Evolutionary conservation across 208 protist genomes (phyloP).

Genomic region (Leptomonas seymouri): DNA sequence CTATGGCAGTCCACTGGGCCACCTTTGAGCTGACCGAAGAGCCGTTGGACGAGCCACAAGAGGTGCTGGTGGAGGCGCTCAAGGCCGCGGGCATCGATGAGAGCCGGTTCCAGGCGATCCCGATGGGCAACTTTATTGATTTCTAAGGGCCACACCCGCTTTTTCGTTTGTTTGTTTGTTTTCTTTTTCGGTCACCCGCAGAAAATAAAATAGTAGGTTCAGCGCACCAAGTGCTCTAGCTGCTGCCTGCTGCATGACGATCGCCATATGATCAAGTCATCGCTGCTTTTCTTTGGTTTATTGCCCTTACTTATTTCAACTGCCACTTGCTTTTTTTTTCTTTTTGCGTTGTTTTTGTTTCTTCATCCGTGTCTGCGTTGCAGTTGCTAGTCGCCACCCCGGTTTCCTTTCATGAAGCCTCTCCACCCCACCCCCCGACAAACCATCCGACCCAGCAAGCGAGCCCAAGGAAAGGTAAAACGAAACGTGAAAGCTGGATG

Average conservation of each 20-base stretch:
- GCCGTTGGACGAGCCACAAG: slow-evolving; percentile 73
- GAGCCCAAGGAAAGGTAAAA: too few relatives aligned
- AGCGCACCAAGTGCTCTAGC: too few relatives aligned
- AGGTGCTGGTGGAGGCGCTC: slow-evolving; percentile 37
- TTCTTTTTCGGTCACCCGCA: not conserved
- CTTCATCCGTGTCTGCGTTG: not conserved
- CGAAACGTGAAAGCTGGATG: too few relatives aligned
- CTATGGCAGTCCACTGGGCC: slow-evolving; percentile 83
- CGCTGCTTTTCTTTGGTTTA: not conserved
- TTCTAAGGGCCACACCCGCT: slow-evolving; percentile 23
- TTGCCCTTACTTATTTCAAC: not conserved
- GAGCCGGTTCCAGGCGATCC: slow-evolving; percentile 37
- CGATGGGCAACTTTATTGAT: slow-evolving; percentile 40
- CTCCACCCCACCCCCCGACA: too few relatives aligned
- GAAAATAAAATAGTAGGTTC: too few relatives aligned
- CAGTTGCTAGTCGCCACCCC: not conserved
- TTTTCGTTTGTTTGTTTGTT: not conserved
- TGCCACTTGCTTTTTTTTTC: not conserved
- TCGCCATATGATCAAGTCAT: not conserved
- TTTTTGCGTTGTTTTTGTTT: not conserved
- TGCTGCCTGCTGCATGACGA: not conserved
- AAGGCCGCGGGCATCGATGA: slow-evolving; percentile 20
- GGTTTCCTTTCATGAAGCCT: not conserved
- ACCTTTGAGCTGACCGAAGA: slow-evolving; percentile 85
- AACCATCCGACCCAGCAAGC: too few relatives aligned